Base-by-base conservation (phyloP, 495 filamentous ascomycete genomes). In the Hypomontagnella submonticulosa region DNA sequence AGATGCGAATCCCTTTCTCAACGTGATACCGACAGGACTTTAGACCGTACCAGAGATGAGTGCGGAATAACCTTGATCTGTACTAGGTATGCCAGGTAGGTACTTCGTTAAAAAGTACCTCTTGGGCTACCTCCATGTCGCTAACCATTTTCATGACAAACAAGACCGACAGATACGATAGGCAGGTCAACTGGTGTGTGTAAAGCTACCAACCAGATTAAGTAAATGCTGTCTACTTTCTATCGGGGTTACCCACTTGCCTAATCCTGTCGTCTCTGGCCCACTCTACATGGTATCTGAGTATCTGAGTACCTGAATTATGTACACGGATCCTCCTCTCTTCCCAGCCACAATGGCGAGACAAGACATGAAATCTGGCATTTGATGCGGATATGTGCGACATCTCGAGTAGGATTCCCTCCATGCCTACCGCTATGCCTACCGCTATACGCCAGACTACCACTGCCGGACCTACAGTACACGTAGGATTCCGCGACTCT, bases 11-110 rank as follows among this genome's bases (percentile, higher is more conserved):
- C 58, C 42, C 58, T 59, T 55, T 50, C 65, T 38, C 30, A 50
- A 59, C 65, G 55, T 9, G 49, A 63, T 56, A 68, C 65, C 65
- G 65, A 68, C 47, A 62, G 58, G 37, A 53, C 0, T 4, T 40
- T 60, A 55, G 11, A 40, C 53, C 53, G 48, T 41, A 42, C 13
- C 44, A 33, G 33, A 33, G 20, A 34, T 5, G 49, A 48, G 46
- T 54, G 32, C 47, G 53, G 61, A 32, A 47, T 37, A 32, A 18
- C 51, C 46, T n/a, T n/a, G n/a, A 15, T 15, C 11, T 33, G 23
- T 27, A 27, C n/a, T n/a, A n/a, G n/a, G n/a, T n/a, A n/a, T n/a
- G n/a, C n/a, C n/a, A n/a, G 6, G 23, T 2, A 27, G 23, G 23
- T 27, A 27, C 23, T 27, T 27, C 23, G 23, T 6, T 27, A 2